These are phyloP conservation scores for Physcomitrellopsis africana DNA, from an alignment of 225 moss, liverwort and hornwort species.

Conservation along the genomic window DNA sequence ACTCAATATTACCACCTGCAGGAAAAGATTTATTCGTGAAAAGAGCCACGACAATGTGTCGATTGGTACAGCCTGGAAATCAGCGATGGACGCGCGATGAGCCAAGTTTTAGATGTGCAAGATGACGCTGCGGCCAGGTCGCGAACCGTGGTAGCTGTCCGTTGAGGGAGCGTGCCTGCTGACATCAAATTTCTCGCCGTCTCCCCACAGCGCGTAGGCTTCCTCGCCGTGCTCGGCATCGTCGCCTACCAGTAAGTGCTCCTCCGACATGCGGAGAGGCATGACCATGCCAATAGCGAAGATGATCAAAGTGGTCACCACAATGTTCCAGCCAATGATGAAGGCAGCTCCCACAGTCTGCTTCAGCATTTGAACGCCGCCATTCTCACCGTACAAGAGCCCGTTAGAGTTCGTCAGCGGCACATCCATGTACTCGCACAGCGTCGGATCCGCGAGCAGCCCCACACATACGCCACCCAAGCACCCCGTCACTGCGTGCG, in stretches of 20 bases:
- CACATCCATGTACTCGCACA: conserved; percentile 46
- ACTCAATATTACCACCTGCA: too few relatives aligned
- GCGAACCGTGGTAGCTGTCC: neutral
- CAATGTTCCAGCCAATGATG: conserved; percentile 53
- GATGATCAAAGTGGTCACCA: conserved; percentile 52
- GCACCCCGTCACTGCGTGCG: conserved; percentile 58
- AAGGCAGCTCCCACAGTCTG: conserved; percentile 52
- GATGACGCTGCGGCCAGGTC: conserved; percentile 9
- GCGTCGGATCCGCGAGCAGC: conserved; percentile 48
- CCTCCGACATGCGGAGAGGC: conserved; percentile 52
- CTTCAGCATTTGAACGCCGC: conserved; percentile 48
- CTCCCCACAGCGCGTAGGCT: conserved; percentile 60
- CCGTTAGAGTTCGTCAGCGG: conserved; percentile 51
- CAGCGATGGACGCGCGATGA: neutral
- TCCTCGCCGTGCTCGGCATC: conserved; percentile 65
- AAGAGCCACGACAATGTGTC: too few relatives aligned
- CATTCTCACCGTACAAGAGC: conserved; percentile 47
- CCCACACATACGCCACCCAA: conserved; percentile 57
- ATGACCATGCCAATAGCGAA: conserved; percentile 35
- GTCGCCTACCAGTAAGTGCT: conserved; percentile 49
- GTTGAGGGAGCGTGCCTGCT: neutral
- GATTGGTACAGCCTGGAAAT: too few relatives aligned
- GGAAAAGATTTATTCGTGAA: too few relatives aligned
- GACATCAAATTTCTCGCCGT: conserved; percentile 50
- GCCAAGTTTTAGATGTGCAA: conserved; percentile 35